These are phyloP conservation scores for Aspergillus fumigatus DNA, from an alignment of 2,329 filamentous ascomycete genomes.

Conservation along the genomic window DNA sequence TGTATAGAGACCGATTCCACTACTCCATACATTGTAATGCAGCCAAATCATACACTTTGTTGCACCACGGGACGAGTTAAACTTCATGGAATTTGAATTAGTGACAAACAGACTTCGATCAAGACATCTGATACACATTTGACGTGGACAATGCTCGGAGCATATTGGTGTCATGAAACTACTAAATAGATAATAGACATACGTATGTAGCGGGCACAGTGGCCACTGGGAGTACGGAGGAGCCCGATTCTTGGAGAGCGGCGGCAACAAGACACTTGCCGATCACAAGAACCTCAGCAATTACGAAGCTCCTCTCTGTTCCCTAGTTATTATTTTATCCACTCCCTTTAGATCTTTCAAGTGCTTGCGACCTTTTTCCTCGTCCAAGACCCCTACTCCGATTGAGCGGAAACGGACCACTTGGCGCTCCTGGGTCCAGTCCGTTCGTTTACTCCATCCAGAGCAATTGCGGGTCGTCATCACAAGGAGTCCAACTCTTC, in stretches of 20 bases:
- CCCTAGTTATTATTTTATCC: background rate
- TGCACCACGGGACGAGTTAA: background rate
- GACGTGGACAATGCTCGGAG: background rate
- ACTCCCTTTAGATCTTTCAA: background rate
- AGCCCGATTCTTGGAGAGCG: too few species aligned
- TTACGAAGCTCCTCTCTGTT: background rate
- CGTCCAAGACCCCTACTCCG: background rate
- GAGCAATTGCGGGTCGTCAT: conserved; percentile 13
- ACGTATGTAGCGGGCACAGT: background rate
- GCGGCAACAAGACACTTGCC: background rate
- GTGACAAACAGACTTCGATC: background rate
- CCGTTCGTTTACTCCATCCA: background rate
- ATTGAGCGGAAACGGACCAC: background rate
- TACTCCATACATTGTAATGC: background rate
- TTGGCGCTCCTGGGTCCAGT: background rate
- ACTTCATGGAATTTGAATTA: too few species aligned
- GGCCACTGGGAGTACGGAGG: too few species aligned
- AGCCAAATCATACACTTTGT: background rate
- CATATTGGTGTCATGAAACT: background rate
- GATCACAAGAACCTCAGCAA: background rate
- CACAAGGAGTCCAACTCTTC: conserved; percentile 8
- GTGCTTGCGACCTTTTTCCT: background rate
- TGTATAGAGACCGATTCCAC: too few species aligned
- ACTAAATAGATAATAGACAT: background rate
- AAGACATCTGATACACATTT: background rate